Evolutionary conservation across 2,329 filamentous ascomycete genomes (phyloP).

Genomic region (Fusarium miscanthi): DNA sequence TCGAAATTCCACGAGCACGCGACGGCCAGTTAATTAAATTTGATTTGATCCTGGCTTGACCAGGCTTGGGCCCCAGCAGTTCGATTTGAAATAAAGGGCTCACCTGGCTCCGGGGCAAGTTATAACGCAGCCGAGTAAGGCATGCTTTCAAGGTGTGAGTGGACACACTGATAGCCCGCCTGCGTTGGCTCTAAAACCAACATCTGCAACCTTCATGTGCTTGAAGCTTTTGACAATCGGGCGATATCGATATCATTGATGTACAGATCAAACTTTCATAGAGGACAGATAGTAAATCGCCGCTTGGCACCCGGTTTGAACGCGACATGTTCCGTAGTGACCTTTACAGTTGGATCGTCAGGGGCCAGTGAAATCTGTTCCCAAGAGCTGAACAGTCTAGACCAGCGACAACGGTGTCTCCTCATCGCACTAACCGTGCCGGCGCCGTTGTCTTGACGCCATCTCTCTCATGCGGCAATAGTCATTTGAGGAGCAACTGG

Average conservation of each 20-base stretch:
- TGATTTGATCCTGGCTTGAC: slow-evolving; percentile 15
- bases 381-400: slow-evolving; percentile 33
- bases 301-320: slow-evolving; percentile 16
- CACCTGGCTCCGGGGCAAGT: slow-evolving; percentile 19
- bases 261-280: slow-evolving; percentile 8
- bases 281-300: slow-evolving; percentile 10
- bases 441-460: slow-evolving; percentile 30
- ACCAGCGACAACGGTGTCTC: slow-evolving; percentile 33
- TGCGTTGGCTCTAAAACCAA: slow-evolving; percentile 21
- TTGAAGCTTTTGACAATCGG: slow-evolving; percentile 31
- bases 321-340: slow-evolving; percentile 32
- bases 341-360: slow-evolving; percentile 30
- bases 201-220: slow-evolving; percentile 21
- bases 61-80: neutral
- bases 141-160: slow-evolving; percentile 34
- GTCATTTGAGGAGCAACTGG: slow-evolving; percentile 1
- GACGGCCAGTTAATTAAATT: slow-evolving; percentile 24
- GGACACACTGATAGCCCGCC: slow-evolving; percentile 15
- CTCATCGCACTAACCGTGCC: slow-evolving; percentile 29
- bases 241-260: slow-evolving; percentile 19
- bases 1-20: slow-evolving; percentile 25
- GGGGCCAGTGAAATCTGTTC: slow-evolving; percentile 16
- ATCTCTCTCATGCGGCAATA: slow-evolving; percentile 24
- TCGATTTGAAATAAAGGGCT: slow-evolving; percentile 22
- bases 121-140: slow-evolving; percentile 22